A percentile compares a stretch with the other conserved stretches of the same genome.
These are phyloP conservation scores for Trifolium repens DNA, from an alignment of 306 rosid species.

Conservation along the genomic window DNA sequence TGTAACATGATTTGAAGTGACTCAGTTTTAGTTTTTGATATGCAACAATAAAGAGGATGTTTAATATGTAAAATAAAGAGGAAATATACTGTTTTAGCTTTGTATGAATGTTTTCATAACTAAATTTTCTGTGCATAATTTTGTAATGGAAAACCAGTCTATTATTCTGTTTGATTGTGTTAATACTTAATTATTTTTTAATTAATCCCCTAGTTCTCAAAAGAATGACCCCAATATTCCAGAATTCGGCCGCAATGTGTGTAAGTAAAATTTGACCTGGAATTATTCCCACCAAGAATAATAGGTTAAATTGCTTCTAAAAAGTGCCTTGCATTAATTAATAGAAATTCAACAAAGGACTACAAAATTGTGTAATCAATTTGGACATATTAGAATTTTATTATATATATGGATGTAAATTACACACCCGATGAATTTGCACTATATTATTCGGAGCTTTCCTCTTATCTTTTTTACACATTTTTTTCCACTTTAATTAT, in stretches of 20 bases:
- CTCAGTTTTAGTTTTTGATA: background rate
- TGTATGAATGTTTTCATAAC: conserved; percentile 12
- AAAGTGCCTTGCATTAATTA: background rate
- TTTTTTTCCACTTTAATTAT: too few relatives aligned
- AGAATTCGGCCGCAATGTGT: too few relatives aligned
- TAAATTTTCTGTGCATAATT: conserved; percentile 10
- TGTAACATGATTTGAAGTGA: conserved; percentile 32
- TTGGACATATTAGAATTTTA: background rate
- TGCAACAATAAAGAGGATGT: conserved; percentile 20
- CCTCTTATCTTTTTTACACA: too few relatives aligned
- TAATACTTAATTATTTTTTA: background rate
- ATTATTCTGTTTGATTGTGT: background rate
- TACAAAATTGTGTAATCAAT: background rate
- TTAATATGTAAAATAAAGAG: conserved; percentile 3
- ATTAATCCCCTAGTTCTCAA: too few relatives aligned
- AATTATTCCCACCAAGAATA: too few relatives aligned
- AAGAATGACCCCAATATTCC: too few relatives aligned
- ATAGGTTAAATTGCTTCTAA: background rate
- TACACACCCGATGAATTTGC: background rate
- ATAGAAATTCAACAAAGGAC: background rate
- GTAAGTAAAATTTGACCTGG: too few relatives aligned
- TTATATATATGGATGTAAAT: background rate
- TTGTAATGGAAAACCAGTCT: background rate
- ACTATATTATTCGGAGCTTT: too few relatives aligned
- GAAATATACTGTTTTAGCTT: conserved; percentile 2